Percentiles rank a stretch among this genome's conserved stretches.
phyloP scores from a whole-genome alignment of 257 asterid genomes.

The Solanum virginianum region DNA sequence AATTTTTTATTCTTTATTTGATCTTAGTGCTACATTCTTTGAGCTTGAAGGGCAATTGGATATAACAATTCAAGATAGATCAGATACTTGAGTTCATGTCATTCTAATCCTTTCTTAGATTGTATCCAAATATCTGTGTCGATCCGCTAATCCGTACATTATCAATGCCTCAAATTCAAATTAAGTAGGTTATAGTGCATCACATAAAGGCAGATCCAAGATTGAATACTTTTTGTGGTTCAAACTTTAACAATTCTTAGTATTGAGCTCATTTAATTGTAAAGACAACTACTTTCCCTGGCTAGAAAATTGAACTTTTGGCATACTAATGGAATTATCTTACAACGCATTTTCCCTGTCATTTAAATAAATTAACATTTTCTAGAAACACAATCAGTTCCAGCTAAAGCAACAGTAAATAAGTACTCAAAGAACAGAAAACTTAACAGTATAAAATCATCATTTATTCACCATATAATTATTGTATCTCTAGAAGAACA shows the following conservation, averaged over 20 bases:
- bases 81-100: not conserved
- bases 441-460: not conserved
- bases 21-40: not conserved
- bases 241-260: not conserved
- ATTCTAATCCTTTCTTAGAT: not conserved
- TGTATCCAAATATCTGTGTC: not conserved
- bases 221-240: not conserved
- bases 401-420: not conserved
- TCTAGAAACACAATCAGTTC: not conserved
- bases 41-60: not conserved
- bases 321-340: not conserved
- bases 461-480: not conserved
- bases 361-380: not conserved
- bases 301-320: not conserved
- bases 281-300: not conserved
- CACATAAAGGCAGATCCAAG: not conserved
- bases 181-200: not conserved
- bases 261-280: not conserved
- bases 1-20: not conserved
- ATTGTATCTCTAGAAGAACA: not conserved
- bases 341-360: not conserved
- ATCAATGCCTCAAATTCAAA: not conserved
- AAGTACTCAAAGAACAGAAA: not conserved
- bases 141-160: not conserved
- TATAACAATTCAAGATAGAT: not conserved